phyloP scores from a whole-genome alignment of 2,329 filamentous ascomycete genomes.

The Stagonosporopsis rhizophila region DNA sequence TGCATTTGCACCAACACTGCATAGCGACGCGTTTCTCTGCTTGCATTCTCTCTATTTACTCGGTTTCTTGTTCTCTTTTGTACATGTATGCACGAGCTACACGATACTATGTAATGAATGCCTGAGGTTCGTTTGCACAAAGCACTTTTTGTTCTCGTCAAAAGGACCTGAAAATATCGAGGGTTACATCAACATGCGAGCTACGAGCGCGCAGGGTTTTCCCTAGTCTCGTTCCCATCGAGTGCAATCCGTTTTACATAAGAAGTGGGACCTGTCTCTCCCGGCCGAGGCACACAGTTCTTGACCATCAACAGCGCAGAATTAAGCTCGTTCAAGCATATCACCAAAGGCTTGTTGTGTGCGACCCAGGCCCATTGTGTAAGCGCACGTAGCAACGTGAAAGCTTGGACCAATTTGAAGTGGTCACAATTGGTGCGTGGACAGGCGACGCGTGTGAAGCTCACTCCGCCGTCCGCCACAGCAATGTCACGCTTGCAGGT shows the following conservation, averaged over 20 bases:
- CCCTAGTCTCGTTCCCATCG: slow-evolving; percentile 11
- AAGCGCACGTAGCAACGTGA: neutral
- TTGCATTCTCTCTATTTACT: neutral
- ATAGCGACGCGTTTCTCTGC: slow-evolving; percentile 21
- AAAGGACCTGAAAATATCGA: neutral
- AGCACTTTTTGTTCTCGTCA: neutral
- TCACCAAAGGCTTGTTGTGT: slow-evolving; percentile 8
- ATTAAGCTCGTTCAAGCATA: slow-evolving; percentile 12
- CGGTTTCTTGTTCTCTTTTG: neutral
- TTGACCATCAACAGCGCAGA: neutral
- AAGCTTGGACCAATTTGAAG: slow-evolving; percentile 17
- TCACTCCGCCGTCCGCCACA: slow-evolving; percentile 15
- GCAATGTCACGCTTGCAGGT: slow-evolving; percentile 17
- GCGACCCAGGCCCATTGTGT: neutral
- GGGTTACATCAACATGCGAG: slow-evolving; percentile 2
- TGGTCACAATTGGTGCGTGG: slow-evolving; percentile 2
- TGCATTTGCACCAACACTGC: slow-evolving; percentile 30
- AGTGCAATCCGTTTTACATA: slow-evolving; percentile 13
- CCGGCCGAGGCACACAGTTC: slow-evolving; percentile 13
- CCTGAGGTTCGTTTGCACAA: too few species aligned
- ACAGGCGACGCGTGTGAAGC: slow-evolving; percentile 11
- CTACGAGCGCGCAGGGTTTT: slow-evolving; percentile 7
- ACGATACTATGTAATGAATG: slow-evolving; percentile 7
- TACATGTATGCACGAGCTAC: neutral
- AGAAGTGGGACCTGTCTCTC: slow-evolving; percentile 15